phyloP scores from a whole-genome alignment of 306 rosid species.

The Betula pendula region DNA sequence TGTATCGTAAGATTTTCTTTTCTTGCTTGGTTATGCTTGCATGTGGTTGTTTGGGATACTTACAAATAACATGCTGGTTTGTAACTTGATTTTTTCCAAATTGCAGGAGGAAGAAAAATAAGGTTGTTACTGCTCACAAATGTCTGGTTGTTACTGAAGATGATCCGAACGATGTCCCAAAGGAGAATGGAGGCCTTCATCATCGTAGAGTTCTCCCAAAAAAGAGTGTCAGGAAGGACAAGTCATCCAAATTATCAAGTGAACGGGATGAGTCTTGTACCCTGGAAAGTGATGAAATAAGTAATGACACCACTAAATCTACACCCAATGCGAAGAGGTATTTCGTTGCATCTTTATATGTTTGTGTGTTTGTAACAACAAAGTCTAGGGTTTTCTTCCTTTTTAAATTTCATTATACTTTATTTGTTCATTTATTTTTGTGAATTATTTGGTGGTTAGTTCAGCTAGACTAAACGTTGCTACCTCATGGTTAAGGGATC shows the following conservation, averaged over 20 bases:
- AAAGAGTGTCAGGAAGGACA: slow-evolving; percentile 41
- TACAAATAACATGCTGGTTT: slow-evolving; percentile 10
- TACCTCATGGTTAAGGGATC: background rate
- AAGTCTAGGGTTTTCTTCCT: slow-evolving; percentile 9
- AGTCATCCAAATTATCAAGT: slow-evolving; percentile 38
- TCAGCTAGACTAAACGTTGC: background rate
- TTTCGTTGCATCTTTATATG: slow-evolving; percentile 11
- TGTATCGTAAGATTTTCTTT: background rate
- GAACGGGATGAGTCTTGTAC: slow-evolving; percentile 36
- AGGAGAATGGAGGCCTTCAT: slow-evolving; percentile 40
- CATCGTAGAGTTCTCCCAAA: slow-evolving; percentile 20
- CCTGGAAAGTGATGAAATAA: slow-evolving; percentile 31
- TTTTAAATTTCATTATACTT: background rate
- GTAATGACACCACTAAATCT: slow-evolving; percentile 33
- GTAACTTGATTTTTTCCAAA: slow-evolving; percentile 22
- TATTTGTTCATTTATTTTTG: background rate
- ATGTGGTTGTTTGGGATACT: slow-evolving; percentile 11
- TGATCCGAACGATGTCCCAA: slow-evolving; percentile 23
- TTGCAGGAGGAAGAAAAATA: slow-evolving; percentile 74
- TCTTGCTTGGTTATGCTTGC: slow-evolving; percentile 6
- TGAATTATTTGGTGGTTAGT: background rate
- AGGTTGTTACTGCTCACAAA: slow-evolving; percentile 42
- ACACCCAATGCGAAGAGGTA: slow-evolving; percentile 53
- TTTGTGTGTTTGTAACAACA: slow-evolving; percentile 22
- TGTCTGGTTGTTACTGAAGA: slow-evolving; percentile 37